Conservation (phyloP, 2,329 filamentous ascomycete genomes). For the Leptographium flavum region DNA sequence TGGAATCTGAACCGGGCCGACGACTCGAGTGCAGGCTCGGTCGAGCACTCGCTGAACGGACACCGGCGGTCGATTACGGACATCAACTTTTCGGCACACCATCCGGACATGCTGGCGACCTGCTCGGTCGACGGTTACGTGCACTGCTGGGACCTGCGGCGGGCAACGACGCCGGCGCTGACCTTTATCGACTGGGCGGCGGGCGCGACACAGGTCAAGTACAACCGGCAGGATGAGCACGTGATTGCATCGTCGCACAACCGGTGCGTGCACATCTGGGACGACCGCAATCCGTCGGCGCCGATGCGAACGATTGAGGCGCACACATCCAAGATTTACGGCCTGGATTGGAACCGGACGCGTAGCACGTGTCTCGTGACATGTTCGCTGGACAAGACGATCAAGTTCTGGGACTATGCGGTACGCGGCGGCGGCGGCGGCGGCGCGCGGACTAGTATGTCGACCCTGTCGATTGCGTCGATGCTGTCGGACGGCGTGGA, state of each 20-base stretch:
- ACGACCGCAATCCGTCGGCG: slow-evolving; percentile 62
- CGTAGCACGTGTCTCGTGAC: slow-evolving; percentile 60
- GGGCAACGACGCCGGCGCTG: slow-evolving; percentile 56
- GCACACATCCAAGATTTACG: slow-evolving; percentile 87
- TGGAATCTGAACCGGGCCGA: slow-evolving; percentile 79
- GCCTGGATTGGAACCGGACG: slow-evolving; percentile 84
- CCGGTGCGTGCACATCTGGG: slow-evolving; percentile 78
- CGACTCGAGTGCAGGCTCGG: slow-evolving; percentile 53
- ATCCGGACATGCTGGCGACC: slow-evolving; percentile 77
- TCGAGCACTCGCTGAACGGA: slow-evolving; percentile 77
- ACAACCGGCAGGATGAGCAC: slow-evolving; percentile 75
- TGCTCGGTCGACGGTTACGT: slow-evolving; percentile 90
- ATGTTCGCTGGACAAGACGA: slow-evolving; percentile 80
- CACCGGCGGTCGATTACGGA: slow-evolving; percentile 82
- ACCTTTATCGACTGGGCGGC: slow-evolving; percentile 89
- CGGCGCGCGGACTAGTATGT: background rate
- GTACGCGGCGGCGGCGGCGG: background rate
- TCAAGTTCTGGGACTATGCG: slow-evolving; percentile 81
- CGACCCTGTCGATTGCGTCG: slow-evolving; percentile 7
- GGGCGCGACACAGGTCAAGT: slow-evolving; percentile 89
- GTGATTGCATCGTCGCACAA: slow-evolving; percentile 86
- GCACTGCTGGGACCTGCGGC: slow-evolving; percentile 79
- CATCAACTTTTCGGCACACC: slow-evolving; percentile 89
- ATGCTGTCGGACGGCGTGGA: background rate
- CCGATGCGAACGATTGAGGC: slow-evolving; percentile 76